These are phyloP conservation scores for Aspergillus avenaceus DNA, from an alignment of 495 filamentous ascomycete genomes.

Conservation along the genomic window DNA sequence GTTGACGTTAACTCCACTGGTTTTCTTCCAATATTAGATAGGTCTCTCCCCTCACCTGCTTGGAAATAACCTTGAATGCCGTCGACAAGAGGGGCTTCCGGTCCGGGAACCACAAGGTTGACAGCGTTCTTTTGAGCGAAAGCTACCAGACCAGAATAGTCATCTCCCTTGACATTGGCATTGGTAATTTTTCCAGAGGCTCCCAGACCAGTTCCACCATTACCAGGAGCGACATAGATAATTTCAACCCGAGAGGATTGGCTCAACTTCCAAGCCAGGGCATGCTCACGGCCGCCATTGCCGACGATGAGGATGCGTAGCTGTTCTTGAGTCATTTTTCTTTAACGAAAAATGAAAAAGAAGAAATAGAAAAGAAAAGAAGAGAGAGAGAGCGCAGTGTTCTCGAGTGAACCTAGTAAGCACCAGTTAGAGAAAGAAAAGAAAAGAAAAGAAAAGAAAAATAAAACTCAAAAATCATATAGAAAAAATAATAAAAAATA, in stretches of 20 bases:
- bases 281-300: constrained; percentile 91
- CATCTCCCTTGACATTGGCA: constrained; percentile 62
- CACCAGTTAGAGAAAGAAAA: neutral
- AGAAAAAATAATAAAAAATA: neutral
- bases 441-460: neutral
- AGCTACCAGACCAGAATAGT: constrained; percentile 72
- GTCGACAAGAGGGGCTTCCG: constrained; percentile 90
- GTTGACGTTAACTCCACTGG: neutral
- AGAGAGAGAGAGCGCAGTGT: constrained; percentile 23
- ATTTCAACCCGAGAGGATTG: constrained; percentile 62
- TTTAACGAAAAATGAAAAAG: too few relatives aligned
- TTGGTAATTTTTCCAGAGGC: constrained; percentile 68
- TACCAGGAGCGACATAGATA: constrained; percentile 60
- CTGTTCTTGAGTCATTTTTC: constrained; percentile 44
- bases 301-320: constrained; percentile 77
- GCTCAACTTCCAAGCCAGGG: constrained; percentile 88
- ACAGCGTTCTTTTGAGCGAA: constrained; percentile 69
- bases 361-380: too few relatives aligned
- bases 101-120: constrained; percentile 86
- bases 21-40: too few relatives aligned
- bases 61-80: constrained; percentile 84
- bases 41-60: constrained; percentile 34
- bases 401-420: constrained; percentile 28
- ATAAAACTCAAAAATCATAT: neutral
- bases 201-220: constrained; percentile 75